Conservation (phyloP, 2,329 filamentous ascomycete genomes). For the Ceratocystis papillata region DNA sequence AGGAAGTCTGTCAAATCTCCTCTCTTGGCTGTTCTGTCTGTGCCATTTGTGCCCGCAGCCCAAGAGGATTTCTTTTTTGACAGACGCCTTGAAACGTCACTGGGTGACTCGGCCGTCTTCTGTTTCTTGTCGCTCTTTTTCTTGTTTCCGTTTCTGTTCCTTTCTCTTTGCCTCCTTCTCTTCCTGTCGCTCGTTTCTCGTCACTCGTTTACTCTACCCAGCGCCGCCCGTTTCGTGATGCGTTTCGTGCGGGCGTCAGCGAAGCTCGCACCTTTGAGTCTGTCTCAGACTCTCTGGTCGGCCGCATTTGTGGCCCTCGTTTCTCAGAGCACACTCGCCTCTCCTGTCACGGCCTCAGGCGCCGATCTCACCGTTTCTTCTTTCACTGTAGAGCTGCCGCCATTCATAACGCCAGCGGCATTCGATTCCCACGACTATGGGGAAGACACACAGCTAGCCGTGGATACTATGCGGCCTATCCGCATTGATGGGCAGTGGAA, state of each 20-base stretch:
- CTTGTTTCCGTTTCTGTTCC: neutral
- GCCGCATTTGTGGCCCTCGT: conserved; percentile 21
- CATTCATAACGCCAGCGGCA: conserved; percentile 14
- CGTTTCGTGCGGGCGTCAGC: neutral
- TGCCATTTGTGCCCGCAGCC: neutral
- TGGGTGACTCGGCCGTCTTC: conserved; percentile 12
- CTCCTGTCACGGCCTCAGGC: conserved; percentile 12
- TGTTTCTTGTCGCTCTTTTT: conserved; percentile 13
- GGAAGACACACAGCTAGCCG: conserved; percentile 21
- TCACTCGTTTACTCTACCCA: neutral
- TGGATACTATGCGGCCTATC: conserved; percentile 25
- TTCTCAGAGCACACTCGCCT: conserved; percentile 15
- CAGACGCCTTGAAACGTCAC: conserved; percentile 9
- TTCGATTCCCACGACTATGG: conserved; percentile 7
- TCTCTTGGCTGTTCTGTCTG: neutral
- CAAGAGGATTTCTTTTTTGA: neutral
- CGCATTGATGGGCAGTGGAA: conserved; percentile 26
- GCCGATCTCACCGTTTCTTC: neutral
- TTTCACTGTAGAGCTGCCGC: neutral
- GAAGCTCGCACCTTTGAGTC: conserved; percentile 10
- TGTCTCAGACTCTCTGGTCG: conserved; percentile 13
- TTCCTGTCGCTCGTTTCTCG: neutral
- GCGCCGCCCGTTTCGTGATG: neutral
- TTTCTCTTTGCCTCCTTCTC: conserved; percentile 6
- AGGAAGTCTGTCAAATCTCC: neutral